These are phyloP conservation scores for Cystobasidiopsis lactophilus DNA, from an alignment of 768 basidiomycete species.

Conservation along the genomic window DNA sequence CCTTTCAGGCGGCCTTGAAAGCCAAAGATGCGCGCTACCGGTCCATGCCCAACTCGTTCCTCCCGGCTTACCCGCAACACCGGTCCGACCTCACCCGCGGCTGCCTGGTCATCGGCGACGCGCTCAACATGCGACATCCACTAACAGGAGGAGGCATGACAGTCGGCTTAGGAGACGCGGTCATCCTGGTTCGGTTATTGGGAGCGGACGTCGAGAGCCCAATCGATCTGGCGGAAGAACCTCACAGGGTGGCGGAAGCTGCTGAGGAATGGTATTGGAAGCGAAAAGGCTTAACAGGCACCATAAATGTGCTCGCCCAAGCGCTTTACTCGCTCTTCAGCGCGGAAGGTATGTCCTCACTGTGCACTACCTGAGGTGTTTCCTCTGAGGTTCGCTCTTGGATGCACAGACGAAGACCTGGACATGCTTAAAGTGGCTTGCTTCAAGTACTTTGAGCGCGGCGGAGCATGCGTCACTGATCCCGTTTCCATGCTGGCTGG, in stretches of 20 bases:
- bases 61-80: conserved; percentile 53
- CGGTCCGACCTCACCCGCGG: conserved; percentile 34
- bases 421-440: conserved; percentile 41
- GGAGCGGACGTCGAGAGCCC: conserved; percentile 17
- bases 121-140: conserved; percentile 98
- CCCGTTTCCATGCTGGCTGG: conserved; percentile 78
- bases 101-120: conserved; percentile 69
- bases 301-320: conserved; percentile 77
- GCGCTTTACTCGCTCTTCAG: conserved; percentile 88
- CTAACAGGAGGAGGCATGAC: conserved; percentile 96
- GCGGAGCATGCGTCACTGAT: conserved; percentile 66
- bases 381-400: no score
- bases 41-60: conserved; percentile 86
- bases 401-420: conserved; percentile 25
- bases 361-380: neutral
- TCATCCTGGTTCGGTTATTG: conserved; percentile 44
- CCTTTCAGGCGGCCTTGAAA: conserved; percentile 48
- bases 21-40: conserved; percentile 39
- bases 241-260: neutral
- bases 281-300: conserved; percentile 59
- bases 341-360: conserved; percentile 49
- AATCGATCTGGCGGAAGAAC: neutral
- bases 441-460: conserved; percentile 90
- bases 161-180: conserved; percentile 70
- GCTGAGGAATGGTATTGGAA: conserved; percentile 49